phyloP scores from a whole-genome alignment of 257 asterid species.

The Solanum ossicruentum region DNA sequence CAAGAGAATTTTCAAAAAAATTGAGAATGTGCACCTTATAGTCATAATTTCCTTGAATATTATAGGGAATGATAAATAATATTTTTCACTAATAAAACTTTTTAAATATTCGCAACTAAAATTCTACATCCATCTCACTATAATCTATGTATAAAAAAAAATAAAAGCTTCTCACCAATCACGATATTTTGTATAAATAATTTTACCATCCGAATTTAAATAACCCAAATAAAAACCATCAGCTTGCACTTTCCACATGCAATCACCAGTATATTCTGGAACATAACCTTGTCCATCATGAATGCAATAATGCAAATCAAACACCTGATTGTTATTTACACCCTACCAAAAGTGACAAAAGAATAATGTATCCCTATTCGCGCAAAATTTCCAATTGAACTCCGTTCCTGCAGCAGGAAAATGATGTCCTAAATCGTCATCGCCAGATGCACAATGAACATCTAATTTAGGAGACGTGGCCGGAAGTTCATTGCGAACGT shows the following conservation, averaged over 20 bases:
- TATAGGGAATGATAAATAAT: too few relatives aligned
- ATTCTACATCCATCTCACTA: too few relatives aligned
- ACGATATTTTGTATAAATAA: background rate
- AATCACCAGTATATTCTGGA: background rate
- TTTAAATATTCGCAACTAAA: too few relatives aligned
- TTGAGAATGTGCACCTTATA: too few relatives aligned
- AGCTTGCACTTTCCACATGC: background rate
- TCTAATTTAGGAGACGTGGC: background rate
- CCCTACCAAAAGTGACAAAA: slow-evolving; percentile 1
- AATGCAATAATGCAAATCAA: background rate
- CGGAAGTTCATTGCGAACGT: background rate
- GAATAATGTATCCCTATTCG: background rate
- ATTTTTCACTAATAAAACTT: too few relatives aligned
- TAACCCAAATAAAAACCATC: background rate
- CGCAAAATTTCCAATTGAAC: background rate
- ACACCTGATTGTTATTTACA: too few relatives aligned
- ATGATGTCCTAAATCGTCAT: background rate
- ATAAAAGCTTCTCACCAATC: background rate
- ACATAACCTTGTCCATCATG: background rate
- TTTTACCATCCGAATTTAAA: background rate
- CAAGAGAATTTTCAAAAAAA: too few relatives aligned
- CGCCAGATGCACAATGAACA: background rate
- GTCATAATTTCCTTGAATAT: too few relatives aligned
- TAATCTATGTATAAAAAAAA: too few relatives aligned
- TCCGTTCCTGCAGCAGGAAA: background rate